Evolutionary conservation across 1,284 basidiomycete species (phyloP).

Genomic region (Puccinia coronata): DNA sequence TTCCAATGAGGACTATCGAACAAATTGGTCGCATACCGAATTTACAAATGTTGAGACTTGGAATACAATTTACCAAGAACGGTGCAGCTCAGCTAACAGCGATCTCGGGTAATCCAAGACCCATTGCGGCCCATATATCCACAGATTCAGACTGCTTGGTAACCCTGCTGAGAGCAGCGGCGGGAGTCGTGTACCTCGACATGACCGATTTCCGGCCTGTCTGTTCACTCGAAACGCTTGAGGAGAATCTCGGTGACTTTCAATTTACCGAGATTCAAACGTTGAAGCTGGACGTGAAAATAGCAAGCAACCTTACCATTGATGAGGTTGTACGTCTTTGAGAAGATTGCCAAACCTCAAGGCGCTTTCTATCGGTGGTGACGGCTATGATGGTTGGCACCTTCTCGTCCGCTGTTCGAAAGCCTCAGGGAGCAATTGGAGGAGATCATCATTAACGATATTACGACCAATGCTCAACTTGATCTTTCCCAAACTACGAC

Average conservation of each 20-base stretch:
- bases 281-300: conserved; percentile 3
- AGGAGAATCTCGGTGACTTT: too few species aligned
- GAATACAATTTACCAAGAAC: not conserved
- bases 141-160: not conserved
- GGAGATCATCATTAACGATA: not conserved
- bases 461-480: not conserved
- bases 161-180: not conserved
- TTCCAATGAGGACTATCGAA: not conserved
- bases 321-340: not conserved
- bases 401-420: not conserved
- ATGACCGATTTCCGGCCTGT: not conserved
- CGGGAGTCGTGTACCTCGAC: not conserved
- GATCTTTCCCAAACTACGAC: not conserved
- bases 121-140: not conserved
- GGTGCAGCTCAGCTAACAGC: too few species aligned
- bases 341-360: conserved; percentile 12
- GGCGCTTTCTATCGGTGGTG: conserved; percentile 10
- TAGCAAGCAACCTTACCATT: not conserved
- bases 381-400: not conserved
- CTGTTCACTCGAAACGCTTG: not conserved
- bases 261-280: not conserved
- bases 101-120: too few species aligned
- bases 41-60: not conserved
- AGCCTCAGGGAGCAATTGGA: not conserved
- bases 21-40: not conserved